Base-by-base conservation (phyloP, 257 asterid genomes). In the Solanum chiquidenum region DNA sequence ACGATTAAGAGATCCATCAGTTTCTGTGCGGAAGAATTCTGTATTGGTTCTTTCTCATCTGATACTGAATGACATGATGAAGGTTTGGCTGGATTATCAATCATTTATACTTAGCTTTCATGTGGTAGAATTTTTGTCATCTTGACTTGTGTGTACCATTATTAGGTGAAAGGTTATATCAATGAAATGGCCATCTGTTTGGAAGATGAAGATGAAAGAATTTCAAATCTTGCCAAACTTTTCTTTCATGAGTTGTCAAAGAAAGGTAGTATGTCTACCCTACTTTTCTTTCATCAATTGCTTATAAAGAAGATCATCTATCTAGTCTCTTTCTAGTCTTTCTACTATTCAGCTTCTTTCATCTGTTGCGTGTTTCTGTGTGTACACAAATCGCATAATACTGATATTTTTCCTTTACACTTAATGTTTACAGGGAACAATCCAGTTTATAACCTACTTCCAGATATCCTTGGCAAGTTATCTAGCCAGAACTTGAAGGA, bases 41-140 rank as follows among this genome's bases (percentile, higher is more conserved):
- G 98, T 97, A 46, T 87, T 97, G 95, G 99, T 97, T 92, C 98
- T 97, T 84, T 97, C 99, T 87, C 99, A 97, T 89, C 99, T 97
- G 88, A 97, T 97, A 72, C 88, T 97, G 86, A 97, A 97, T 89
- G 99, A 97, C 90, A 97, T 95, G 99, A 97, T 97, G 99, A 95
- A 97, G 99, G 99, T 97, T 88, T 60, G 90, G 83, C 29, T 77
- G 87, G 84, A 83, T 86, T 86, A 44, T 72, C 89, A 73, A 55
- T n/a, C 71, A 87, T 79, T 84, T 82, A 16, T 29, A 76, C 89
- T 38, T 64, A 52, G 35, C 74, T 84, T 86, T 37, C 55, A 10
- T 88, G 84, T 83, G 82, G 69, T 55, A 84, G 83, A 86, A 86
- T 68, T 75, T 55, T 74, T 85, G 83, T 66, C 64, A n/a, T 29